phyloP scores from a whole-genome alignment of 257 asterid genomes.

The Anisodus tanguticus region DNA sequence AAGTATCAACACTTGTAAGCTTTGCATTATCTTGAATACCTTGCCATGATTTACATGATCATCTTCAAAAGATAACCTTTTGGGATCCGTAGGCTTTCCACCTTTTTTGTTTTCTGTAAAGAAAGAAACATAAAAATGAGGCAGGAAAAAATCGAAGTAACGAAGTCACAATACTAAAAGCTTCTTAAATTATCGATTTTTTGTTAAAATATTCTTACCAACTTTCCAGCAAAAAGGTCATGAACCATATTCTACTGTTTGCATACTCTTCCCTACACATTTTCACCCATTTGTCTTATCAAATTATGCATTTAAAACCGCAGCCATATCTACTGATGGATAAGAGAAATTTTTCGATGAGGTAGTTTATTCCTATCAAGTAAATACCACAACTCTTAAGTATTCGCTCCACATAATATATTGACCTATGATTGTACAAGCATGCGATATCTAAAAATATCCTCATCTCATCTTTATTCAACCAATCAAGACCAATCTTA shows the following conservation, averaged over 20 bases:
- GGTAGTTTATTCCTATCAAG: too few species aligned
- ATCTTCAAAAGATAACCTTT: too few species aligned
- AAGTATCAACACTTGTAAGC: not conserved
- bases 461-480: too few species aligned
- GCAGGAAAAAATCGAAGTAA: too few species aligned
- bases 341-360: too few species aligned
- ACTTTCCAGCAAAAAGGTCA: not conserved
- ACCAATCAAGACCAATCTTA: too few species aligned
- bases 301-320: slow-evolving; percentile 24
- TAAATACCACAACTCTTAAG: too few species aligned
- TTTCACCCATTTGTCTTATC: slow-evolving; percentile 18
- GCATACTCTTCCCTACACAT: not conserved
- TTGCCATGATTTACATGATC: not conserved
- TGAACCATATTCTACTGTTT: slow-evolving; percentile 21
- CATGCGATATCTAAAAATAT: too few species aligned
- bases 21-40: not conserved
- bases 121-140: not conserved
- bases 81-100: not conserved
- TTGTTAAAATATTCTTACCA: not conserved
- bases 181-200: not conserved
- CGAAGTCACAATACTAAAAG: not conserved
- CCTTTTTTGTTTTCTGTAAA: not conserved
- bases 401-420: too few species aligned
- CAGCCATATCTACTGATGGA: too few species aligned
- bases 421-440: too few species aligned